A percentile compares a stretch with the other conserved stretches of the same genome.
Evolutionary conservation across 2,329 filamentous ascomycete genomes (phyloP).

Genomic region (Penicillium brasilianum): DNA sequence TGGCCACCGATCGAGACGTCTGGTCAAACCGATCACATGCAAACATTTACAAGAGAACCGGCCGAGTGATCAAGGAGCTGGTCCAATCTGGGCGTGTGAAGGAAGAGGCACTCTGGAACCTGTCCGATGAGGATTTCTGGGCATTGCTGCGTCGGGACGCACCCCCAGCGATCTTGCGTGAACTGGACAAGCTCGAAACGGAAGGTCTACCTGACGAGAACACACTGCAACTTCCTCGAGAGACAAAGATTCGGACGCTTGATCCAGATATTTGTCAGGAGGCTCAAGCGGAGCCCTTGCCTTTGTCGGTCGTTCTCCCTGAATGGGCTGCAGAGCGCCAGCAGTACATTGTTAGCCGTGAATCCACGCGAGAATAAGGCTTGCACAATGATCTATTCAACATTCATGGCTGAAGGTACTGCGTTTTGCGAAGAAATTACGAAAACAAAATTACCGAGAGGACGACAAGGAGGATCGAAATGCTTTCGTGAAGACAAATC

Average conservation of each 20-base stretch:
- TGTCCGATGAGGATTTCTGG: constrained; percentile 1
- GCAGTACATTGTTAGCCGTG: neutral
- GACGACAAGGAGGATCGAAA: too few species aligned
- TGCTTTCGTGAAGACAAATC: too few species aligned
- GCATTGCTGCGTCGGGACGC: neutral
- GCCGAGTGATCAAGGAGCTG: constrained; percentile 40
- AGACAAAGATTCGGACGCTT: neutral
- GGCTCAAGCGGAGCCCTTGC: neutral
- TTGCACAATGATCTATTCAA: neutral
- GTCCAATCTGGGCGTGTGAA: constrained; percentile 15
- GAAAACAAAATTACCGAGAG: too few species aligned
- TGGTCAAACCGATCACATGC: constrained; percentile 47
- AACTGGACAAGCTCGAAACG: constrained; percentile 2
- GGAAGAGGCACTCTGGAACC: neutral
- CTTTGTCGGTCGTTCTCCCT: neutral
- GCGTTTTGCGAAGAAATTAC: too few species aligned
- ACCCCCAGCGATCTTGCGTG: neutral
- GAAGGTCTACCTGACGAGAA: constrained; percentile 5
- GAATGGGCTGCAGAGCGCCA: constrained; percentile 5
- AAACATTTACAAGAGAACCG: constrained; percentile 42
- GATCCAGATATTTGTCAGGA: neutral
- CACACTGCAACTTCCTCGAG: neutral
- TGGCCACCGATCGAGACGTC: constrained; percentile 42
- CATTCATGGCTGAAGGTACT: neutral
- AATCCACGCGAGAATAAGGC: neutral